phyloP scores from a whole-genome alignment of 495 filamentous ascomycete genomes.

The Aspergillus biplanus region DNA sequence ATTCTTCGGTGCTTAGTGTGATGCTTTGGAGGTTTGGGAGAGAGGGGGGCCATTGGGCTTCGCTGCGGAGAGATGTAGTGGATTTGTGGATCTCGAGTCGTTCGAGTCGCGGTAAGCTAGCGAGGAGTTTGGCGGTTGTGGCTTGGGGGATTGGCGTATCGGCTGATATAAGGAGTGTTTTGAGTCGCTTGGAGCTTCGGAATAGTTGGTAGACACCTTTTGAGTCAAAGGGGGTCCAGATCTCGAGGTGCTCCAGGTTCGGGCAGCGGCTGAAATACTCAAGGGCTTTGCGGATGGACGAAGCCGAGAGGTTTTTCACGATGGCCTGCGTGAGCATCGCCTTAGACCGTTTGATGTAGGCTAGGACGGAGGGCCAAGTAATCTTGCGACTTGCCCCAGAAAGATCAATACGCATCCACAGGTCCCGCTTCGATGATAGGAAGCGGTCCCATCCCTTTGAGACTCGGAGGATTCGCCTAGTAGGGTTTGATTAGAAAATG shows the following conservation, averaged over 20 bases:
- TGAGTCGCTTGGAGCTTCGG: slow-evolving; percentile 40
- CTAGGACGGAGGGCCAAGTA: slow-evolving; percentile 39
- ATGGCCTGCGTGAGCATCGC: slow-evolving; percentile 43
- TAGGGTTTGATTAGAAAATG: not conserved
- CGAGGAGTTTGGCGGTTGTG: slow-evolving; percentile 40
- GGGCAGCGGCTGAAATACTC: slow-evolving; percentile 45
- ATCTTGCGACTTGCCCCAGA: slow-evolving; percentile 45
- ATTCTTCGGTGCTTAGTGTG: slow-evolving; percentile 28
- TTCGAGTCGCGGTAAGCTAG: slow-evolving; percentile 45
- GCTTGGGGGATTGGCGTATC: slow-evolving; percentile 38
- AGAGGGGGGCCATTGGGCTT: slow-evolving; percentile 30
- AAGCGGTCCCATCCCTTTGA: slow-evolving; percentile 56
- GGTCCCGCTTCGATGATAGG: slow-evolving; percentile 41
- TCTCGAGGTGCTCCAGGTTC: slow-evolving; percentile 39
- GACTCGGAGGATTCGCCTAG: slow-evolving; percentile 54
- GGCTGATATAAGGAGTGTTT: slow-evolving; percentile 43
- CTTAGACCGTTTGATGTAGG: slow-evolving; percentile 49
- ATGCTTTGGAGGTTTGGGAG: slow-evolving; percentile 44
- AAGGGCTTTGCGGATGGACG: slow-evolving; percentile 32
- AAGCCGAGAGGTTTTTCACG: slow-evolving; percentile 36
- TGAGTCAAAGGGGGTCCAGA: slow-evolving; percentile 26
- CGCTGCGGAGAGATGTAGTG: slow-evolving; percentile 23
- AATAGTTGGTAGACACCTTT: slow-evolving; percentile 38
- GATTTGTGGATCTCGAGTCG: slow-evolving; percentile 40
- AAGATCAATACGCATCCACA: slow-evolving; percentile 60